A percentile compares a stretch with the other conserved stretches of the same genome.
Conservation (phyloP, 768 basidiomycete genomes). For the Paxillus ammoniavirescens region DNA sequence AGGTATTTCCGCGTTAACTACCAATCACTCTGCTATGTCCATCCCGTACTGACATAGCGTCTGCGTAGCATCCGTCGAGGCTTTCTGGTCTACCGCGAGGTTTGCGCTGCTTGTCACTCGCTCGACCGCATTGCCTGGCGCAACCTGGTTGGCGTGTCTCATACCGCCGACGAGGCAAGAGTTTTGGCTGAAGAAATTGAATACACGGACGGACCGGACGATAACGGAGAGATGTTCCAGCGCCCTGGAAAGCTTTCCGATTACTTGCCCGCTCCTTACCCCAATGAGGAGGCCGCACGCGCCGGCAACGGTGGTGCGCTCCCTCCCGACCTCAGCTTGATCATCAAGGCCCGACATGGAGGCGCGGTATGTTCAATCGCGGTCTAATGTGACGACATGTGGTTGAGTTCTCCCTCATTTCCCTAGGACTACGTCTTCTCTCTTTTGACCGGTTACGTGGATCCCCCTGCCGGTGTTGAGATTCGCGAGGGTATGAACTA, state of each 20-base stretch:
- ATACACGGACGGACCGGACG: slow-evolving; percentile 94
- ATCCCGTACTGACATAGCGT: slow-evolving; percentile 7
- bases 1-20: slow-evolving; percentile 55
- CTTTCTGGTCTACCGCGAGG: slow-evolving; percentile 97
- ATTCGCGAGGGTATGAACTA: slow-evolving; percentile 98
- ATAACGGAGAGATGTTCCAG: slow-evolving; percentile 97
- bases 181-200: slow-evolving; percentile 95
- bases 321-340: slow-evolving; percentile 95
- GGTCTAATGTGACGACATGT: background rate
- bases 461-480: slow-evolving; percentile 93
- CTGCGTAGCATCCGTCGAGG: slow-evolving; percentile 83
- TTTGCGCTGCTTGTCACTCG: slow-evolving; percentile 98
- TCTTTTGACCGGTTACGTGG: slow-evolving; percentile 94
- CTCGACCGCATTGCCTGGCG: slow-evolving; percentile 99
- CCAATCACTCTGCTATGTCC: slow-evolving; percentile 8
- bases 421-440: slow-evolving; percentile 93
- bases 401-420: slow-evolving; percentile 1
- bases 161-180: slow-evolving; percentile 88
- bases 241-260: slow-evolving; percentile 98
- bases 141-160: slow-evolving; percentile 97
- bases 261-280: slow-evolving; percentile 92
- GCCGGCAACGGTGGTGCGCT: slow-evolving; percentile 92
- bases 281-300: slow-evolving; percentile 97
- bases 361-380: slow-evolving; percentile 66
- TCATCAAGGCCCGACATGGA: slow-evolving; percentile 97